Percentiles rank a stretch among this genome's conserved stretches.
These are phyloP conservation scores for Forsythia suspensa DNA, from an alignment of 257 asterid species.

Conservation along the genomic window DNA sequence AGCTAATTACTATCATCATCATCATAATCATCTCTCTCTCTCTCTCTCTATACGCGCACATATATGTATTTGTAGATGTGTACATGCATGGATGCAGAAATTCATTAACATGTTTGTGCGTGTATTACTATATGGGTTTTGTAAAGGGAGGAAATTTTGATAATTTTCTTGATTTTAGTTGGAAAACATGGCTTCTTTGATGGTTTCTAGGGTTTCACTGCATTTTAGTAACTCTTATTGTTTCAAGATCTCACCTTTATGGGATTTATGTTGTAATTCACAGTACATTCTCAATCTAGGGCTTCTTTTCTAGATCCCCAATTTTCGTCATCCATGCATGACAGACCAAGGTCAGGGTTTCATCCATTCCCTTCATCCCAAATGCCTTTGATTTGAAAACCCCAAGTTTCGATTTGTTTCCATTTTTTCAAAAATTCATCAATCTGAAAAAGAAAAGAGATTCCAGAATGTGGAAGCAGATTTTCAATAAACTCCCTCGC, in stretches of 20 bases:
- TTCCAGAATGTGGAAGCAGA: slow-evolving; percentile 73
- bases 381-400: slow-evolving; percentile 39
- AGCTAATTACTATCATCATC: slow-evolving; percentile 7
- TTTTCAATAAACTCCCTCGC: slow-evolving; percentile 66
- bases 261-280: slow-evolving; percentile 23
- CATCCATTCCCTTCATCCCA: slow-evolving; percentile 20
- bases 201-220: slow-evolving; percentile 32
- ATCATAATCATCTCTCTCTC: slow-evolving; percentile 23
- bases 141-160: slow-evolving; percentile 20
- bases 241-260: slow-evolving; percentile 30
- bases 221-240: slow-evolving; percentile 16
- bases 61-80: slow-evolving; percentile 22
- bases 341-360: slow-evolving; percentile 23
- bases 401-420: slow-evolving; percentile 20
- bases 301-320: slow-evolving; percentile 40
- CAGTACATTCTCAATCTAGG: slow-evolving; percentile 21
- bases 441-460: slow-evolving; percentile 6
- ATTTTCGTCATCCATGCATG: slow-evolving; percentile 16
- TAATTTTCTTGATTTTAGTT: slow-evolving; percentile 20
- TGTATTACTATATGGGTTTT: slow-evolving; percentile 15
- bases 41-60: slow-evolving; percentile 14
- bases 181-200: slow-evolving; percentile 22
- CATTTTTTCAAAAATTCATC: background rate
- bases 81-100: slow-evolving; percentile 19
- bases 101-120: background rate